Evolutionary conservation across 2,329 filamentous ascomycete species (phyloP).

Genomic region (Alternaria viburni): DNA sequence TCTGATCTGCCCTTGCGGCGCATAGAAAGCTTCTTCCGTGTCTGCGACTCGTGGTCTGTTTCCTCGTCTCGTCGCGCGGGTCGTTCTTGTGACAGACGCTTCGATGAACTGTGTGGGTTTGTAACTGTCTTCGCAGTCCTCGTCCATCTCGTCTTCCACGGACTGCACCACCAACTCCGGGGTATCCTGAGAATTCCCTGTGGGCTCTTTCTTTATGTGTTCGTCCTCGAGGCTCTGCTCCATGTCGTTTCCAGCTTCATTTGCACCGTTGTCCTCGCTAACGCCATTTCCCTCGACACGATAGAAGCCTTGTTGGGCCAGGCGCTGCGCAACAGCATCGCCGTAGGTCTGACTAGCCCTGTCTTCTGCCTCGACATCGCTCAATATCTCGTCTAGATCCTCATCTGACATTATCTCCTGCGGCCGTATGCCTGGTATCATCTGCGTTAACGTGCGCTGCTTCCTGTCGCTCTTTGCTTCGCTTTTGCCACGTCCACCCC

Average conservation of each 20-base stretch:
- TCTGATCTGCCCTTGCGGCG: background rate
- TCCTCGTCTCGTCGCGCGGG: slow-evolving; percentile 12
- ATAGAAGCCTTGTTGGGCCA: slow-evolving; percentile 26
- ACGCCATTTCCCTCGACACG: background rate
- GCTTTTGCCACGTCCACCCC: slow-evolving; percentile 20
- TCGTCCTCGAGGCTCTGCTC: background rate
- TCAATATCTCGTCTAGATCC: slow-evolving; percentile 23
- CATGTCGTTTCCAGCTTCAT: background rate
- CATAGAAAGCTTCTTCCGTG: background rate
- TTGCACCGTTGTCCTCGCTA: background rate
- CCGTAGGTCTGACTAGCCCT: slow-evolving; percentile 16
- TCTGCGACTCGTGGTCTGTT: background rate
- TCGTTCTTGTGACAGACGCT: slow-evolving; percentile 19
- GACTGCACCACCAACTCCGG: slow-evolving; percentile 5
- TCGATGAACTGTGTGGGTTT: slow-evolving; percentile 39
- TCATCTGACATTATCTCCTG: slow-evolving; percentile 26
- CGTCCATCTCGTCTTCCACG: slow-evolving; percentile 7
- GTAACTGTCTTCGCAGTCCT: slow-evolving; percentile 31
- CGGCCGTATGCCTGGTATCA: slow-evolving; percentile 36
- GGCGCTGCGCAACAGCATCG: slow-evolving; percentile 20
- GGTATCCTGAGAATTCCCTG: background rate
- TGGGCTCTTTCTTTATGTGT: background rate
- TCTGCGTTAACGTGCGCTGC: slow-evolving; percentile 45
- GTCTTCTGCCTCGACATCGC: slow-evolving; percentile 23
- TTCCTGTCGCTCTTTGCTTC: slow-evolving; percentile 21